Evolutionary conservation across 768 basidiomycete genomes (phyloP).

Genomic region (button mushroom (Agaricus bisporus)): DNA sequence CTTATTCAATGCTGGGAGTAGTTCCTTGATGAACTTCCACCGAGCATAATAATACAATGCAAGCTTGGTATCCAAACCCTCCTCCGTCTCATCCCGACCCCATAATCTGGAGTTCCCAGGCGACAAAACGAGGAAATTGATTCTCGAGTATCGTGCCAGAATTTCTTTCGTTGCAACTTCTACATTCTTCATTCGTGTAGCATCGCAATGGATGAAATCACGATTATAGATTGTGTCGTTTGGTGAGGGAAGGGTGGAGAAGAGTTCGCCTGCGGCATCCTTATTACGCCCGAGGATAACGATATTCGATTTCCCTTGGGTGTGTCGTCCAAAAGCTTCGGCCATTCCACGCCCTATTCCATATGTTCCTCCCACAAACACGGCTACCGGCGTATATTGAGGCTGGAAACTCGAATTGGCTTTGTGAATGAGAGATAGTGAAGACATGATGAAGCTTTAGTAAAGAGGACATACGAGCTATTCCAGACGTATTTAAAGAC

Average conservation of each 20-base stretch:
- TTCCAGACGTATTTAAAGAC: too few species aligned
- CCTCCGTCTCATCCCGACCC: constrained; percentile 22
- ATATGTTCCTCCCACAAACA: constrained; percentile 40
- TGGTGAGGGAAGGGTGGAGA: constrained; percentile 31
- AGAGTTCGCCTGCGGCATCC: constrained; percentile 38
- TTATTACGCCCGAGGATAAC: constrained; percentile 48
- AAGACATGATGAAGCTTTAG: constrained; percentile 20
- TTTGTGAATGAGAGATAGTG: constrained; percentile 22
- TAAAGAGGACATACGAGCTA: too few species aligned
- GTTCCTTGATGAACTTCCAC: constrained; percentile 42
- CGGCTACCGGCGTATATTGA: constrained; percentile 23
- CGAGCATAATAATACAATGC: constrained; percentile 28
- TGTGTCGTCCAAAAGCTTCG: constrained; percentile 35
- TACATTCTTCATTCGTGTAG: constrained; percentile 46
- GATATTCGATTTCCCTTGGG: constrained; percentile 48
- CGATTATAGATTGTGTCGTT: constrained; percentile 1
- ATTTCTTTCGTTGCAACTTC: constrained; percentile 25
- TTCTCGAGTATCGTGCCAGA: constrained; percentile 28
- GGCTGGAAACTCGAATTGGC: constrained; percentile 26
- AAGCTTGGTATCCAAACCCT: constrained; percentile 24
- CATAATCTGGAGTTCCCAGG: constrained; percentile 33
- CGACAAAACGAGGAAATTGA: constrained; percentile 49
- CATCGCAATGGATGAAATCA: constrained; percentile 51
- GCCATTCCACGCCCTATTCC: constrained; percentile 47
- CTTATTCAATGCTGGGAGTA: constrained; percentile 35